A percentile compares a stretch with the other conserved stretches of the same genome.
Evolutionary conservation across 768 basidiomycete genomes (phyloP).

Genomic region (Termitomyces sp.): DNA sequence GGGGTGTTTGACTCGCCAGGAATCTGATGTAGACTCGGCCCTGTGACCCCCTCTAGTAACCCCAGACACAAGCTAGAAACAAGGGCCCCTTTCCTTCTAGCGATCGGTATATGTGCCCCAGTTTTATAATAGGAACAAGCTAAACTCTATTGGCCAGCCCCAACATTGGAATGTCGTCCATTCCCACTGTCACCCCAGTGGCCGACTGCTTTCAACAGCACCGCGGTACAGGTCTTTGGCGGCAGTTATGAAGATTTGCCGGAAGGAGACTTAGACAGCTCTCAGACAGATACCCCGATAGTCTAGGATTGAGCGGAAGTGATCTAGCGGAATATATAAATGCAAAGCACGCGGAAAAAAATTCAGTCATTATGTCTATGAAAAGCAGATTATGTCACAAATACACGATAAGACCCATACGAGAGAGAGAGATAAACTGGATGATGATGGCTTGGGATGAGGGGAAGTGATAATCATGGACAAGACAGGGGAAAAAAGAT

Average conservation of each 20-base stretch:
- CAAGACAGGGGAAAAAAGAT: background rate
- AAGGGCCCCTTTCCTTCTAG: constrained; percentile 47
- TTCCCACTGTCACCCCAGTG: constrained; percentile 45
- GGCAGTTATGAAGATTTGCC: background rate
- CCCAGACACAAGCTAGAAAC: constrained; percentile 43
- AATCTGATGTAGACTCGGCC: background rate
- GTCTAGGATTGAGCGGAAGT: constrained; percentile 4
- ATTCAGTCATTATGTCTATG: constrained; percentile 4
- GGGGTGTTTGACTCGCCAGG: background rate
- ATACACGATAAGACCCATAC: constrained; percentile 8
- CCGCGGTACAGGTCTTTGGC: constrained; percentile 48
- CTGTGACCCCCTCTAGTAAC: constrained; percentile 35
- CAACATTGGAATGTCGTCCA: constrained; percentile 37
- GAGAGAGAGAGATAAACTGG: constrained; percentile 2
- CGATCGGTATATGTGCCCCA: constrained; percentile 36
- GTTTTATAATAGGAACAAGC: background rate
- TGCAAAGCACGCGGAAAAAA: background rate
- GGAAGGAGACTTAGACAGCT: background rate
- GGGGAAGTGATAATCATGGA: constrained; percentile 5
- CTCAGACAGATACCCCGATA: background rate
- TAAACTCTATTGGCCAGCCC: constrained; percentile 29
- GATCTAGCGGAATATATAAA: constrained; percentile 3
- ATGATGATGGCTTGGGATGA: background rate
- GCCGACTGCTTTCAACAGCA: constrained; percentile 66
- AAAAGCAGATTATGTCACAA: constrained; percentile 7